A percentile compares a stretch with the other conserved stretches of the same genome.
These are phyloP conservation scores for Corymbia calophylla DNA, from an alignment of 441 rosid genomes.

Conservation along the genomic window DNA sequence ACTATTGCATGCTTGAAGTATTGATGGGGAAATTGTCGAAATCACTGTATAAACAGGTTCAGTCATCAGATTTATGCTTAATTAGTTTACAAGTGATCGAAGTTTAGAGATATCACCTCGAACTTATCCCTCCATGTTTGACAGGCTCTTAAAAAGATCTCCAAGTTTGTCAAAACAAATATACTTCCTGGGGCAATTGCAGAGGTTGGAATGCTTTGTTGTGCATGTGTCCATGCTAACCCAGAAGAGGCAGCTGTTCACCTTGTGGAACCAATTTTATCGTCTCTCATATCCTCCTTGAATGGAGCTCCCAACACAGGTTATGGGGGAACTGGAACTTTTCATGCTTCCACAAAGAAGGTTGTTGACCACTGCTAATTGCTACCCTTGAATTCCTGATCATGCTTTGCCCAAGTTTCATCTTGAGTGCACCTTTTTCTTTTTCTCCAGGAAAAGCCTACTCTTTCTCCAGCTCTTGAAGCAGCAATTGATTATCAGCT, in stretches of 20 bases:
- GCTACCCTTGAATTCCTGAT: slow-evolving; percentile 12
- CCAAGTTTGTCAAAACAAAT: slow-evolving; percentile 89
- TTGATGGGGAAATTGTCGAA: slow-evolving; percentile 91
- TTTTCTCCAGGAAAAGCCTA: slow-evolving; percentile 55
- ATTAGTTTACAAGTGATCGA: slow-evolving; percentile 6
- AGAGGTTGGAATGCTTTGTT: slow-evolving; percentile 98
- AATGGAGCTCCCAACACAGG: slow-evolving; percentile 90
- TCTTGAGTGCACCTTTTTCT: slow-evolving; percentile 7
- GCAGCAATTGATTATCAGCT: slow-evolving; percentile 91
- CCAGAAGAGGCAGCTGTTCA: slow-evolving; percentile 88
- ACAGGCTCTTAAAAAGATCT: slow-evolving; percentile 96
- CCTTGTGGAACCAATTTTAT: slow-evolving; percentile 86
- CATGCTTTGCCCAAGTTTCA: slow-evolving; percentile 10
- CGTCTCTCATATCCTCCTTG: slow-evolving; percentile 77
- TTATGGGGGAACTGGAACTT: slow-evolving; percentile 75
- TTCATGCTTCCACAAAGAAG: slow-evolving; percentile 52
- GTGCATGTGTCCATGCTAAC: slow-evolving; percentile 95
- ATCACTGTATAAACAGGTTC: slow-evolving; percentile 82
- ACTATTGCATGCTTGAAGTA: slow-evolving; percentile 98
- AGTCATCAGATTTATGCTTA: slow-evolving; percentile 3
- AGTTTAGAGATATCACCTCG: not conserved
- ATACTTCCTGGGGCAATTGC: slow-evolving; percentile 99
- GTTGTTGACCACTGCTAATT: slow-evolving; percentile 24
- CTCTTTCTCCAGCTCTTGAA: slow-evolving; percentile 97
- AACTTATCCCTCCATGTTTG: slow-evolving; percentile 3